phyloP scores from a whole-genome alignment of 495 filamentous ascomycete species.

The Penicillium cataractarum region DNA sequence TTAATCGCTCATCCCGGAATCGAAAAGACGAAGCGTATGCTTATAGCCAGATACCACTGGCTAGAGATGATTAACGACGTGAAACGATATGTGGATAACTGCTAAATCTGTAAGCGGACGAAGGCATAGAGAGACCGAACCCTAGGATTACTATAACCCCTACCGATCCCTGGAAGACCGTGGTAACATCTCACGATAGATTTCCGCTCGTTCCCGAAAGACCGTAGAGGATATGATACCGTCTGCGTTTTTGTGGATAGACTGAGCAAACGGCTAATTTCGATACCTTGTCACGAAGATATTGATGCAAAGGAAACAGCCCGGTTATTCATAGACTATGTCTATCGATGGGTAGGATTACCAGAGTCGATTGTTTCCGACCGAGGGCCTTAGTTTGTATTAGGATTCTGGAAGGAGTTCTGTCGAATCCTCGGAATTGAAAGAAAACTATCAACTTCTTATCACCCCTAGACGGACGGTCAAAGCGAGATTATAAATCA shows the following conservation, averaged over 20 bases:
- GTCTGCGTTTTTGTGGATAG: not conserved
- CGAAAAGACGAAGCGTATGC: conserved; percentile 5
- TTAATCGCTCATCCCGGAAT: conserved; percentile 5
- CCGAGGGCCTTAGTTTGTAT: conserved; percentile 22
- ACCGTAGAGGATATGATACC: not conserved
- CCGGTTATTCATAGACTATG: not conserved
- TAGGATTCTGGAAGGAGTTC: conserved; percentile 20
- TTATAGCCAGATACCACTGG: conserved; percentile 4
- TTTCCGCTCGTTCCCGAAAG: not conserved
- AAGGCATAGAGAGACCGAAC: conserved; percentile 5
- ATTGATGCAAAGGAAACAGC: not conserved
- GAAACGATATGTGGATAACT: not conserved
- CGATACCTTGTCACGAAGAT: not conserved
- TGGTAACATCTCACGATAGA: conserved; percentile 5
- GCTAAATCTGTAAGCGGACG: not conserved
- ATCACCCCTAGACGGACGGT: conserved; percentile 24
- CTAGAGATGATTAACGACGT: not conserved
- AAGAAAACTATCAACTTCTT: conserved; percentile 21
- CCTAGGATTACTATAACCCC: not conserved
- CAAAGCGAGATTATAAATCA: conserved; percentile 12
- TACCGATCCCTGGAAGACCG: not conserved
- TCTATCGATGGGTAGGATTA: conserved; percentile 6
- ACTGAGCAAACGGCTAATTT: conserved; percentile 2
- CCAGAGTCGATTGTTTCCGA: conserved; percentile 23
- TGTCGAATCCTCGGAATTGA: conserved; percentile 16